Percentiles rank a stretch among this genome's conserved stretches.
These are phyloP conservation scores for Cryptosporidium felis DNA, from an alignment of 169 alveolate species.

Conservation along the genomic window DNA sequence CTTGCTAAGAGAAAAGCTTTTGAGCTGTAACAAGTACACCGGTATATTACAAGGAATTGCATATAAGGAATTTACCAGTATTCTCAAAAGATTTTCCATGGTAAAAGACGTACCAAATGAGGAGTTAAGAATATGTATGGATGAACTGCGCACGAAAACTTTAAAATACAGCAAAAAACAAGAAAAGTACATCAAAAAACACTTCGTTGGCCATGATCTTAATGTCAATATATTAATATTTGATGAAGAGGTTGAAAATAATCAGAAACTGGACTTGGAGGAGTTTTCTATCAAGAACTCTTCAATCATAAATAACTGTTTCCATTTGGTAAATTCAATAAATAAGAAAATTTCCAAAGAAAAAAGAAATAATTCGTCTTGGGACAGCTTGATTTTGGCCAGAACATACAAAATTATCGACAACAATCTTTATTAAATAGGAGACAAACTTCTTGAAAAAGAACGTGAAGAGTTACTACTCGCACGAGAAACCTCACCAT, in stretches of 20 bases:
- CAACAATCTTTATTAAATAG: not conserved
- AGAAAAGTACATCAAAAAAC: conserved; percentile 47
- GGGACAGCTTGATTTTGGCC: not conserved
- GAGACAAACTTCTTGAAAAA: conserved; percentile 55
- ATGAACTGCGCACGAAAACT: conserved; percentile 7
- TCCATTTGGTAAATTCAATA: not conserved
- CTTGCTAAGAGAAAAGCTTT: conserved; percentile 19
- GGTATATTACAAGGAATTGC: conserved; percentile 65
- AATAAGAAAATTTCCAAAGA: not conserved
- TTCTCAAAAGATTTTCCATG: not conserved
- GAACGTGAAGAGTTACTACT: conserved; percentile 36
- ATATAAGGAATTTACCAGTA: conserved; percentile 21
- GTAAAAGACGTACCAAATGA: conserved; percentile 16
- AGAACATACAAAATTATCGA: not conserved
- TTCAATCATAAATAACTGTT: not conserved
- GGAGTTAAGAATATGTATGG: conserved; percentile 12
- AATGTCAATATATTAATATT: conserved; percentile 6
- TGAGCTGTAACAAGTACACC: conserved; percentile 1
- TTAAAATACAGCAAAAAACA: conserved; percentile 42
- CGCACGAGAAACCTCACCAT: conserved; percentile 64
- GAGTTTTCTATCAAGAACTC: not conserved
- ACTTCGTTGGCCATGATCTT: not conserved
- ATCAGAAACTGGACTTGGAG: not conserved
- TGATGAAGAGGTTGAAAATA: not conserved
- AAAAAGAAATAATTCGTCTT: not conserved